A percentile compares a stretch with the other conserved stretches of the same genome.
Conservation (phyloP, 495 filamentous ascomycete genomes). For the Achaetomiella virescens region DNA sequence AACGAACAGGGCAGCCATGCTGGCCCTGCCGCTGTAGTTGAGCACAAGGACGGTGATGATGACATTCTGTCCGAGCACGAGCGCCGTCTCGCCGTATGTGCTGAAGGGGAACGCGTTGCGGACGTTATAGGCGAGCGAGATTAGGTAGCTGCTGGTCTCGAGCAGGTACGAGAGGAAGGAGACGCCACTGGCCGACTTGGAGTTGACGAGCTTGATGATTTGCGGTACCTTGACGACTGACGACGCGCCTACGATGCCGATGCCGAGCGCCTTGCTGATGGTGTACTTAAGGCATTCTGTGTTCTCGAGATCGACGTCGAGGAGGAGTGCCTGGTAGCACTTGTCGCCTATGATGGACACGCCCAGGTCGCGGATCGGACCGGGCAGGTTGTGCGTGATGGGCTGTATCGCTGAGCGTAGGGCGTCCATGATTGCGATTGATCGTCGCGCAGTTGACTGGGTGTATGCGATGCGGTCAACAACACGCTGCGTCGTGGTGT, state of each 20-base stretch:
- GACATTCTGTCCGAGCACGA: constrained; percentile 88
- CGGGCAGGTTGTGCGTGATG: constrained; percentile 71
- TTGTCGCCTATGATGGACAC: constrained; percentile 69
- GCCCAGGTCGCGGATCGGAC: constrained; percentile 67
- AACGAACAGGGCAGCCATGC: constrained; percentile 64
- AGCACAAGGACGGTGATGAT: constrained; percentile 79
- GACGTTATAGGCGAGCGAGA: constrained; percentile 81
- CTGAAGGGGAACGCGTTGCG: constrained; percentile 89
- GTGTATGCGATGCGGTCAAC: not conserved
- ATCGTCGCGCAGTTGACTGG: not conserved
- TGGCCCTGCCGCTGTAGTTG: constrained; percentile 59
- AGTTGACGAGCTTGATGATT: constrained; percentile 80
- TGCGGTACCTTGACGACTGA: constrained; percentile 93
- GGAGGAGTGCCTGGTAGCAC: constrained; percentile 79
- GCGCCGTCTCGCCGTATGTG: constrained; percentile 89
- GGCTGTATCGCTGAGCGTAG: constrained; percentile 66
- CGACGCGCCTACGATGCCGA: constrained; percentile 83
- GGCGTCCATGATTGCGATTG: constrained; percentile 39
- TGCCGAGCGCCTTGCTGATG: constrained; percentile 84
- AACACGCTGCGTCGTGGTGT: not conserved
- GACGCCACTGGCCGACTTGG: constrained; percentile 72
- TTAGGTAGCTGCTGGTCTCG: constrained; percentile 78
- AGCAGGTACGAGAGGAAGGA: constrained; percentile 86
- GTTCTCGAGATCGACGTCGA: constrained; percentile 68
- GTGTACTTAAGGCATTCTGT: constrained; percentile 75